Percentiles rank a stretch among this genome's conserved stretches.
These are phyloP conservation scores for Wallacemonas sp. DNA, from an alignment of 208 protist genomes.

Conservation along the genomic window DNA sequence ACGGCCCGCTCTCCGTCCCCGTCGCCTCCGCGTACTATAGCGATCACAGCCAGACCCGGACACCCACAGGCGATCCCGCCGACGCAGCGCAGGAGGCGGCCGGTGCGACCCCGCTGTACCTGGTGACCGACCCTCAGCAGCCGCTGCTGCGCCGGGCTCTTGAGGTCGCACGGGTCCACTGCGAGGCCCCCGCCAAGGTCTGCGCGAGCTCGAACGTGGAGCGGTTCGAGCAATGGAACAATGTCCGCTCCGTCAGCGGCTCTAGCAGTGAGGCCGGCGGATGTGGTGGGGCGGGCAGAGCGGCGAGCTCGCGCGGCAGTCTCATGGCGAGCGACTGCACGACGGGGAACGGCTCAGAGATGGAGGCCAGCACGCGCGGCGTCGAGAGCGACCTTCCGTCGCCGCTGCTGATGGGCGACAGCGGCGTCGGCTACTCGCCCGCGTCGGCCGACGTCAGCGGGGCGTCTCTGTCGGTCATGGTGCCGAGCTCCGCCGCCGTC, in stretches of 20 bases:
- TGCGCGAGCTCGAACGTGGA: neutral
- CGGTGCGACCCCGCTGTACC: neutral
- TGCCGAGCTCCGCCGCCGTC: neutral
- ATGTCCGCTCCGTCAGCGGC: neutral
- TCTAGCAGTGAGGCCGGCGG: slow-evolving; percentile 11
- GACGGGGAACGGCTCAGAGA: neutral
- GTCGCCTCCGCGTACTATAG: neutral
- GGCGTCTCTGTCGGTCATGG: slow-evolving; percentile 1
- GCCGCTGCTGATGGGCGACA: neutral
- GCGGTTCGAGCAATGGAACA: slow-evolving; percentile 12
- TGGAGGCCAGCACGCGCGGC: slow-evolving; percentile 1
- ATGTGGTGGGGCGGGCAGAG: neutral
- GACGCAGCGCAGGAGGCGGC: too few relatives aligned
- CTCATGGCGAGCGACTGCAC: neutral
- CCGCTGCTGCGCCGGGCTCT: neutral
- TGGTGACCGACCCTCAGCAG: slow-evolving; percentile 6
- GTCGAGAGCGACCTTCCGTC: neutral
- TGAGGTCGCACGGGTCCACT: neutral
- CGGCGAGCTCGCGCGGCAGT: neutral
- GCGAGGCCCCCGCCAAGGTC: neutral
- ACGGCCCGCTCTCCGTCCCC: neutral
- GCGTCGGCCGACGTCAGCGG: neutral
- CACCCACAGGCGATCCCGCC: too few relatives aligned
- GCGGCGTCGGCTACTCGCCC: neutral
- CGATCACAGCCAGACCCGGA: too few relatives aligned